phyloP scores from a whole-genome alignment of 1,284 basidiomycete genomes.

The Pascua sp. region DNA sequence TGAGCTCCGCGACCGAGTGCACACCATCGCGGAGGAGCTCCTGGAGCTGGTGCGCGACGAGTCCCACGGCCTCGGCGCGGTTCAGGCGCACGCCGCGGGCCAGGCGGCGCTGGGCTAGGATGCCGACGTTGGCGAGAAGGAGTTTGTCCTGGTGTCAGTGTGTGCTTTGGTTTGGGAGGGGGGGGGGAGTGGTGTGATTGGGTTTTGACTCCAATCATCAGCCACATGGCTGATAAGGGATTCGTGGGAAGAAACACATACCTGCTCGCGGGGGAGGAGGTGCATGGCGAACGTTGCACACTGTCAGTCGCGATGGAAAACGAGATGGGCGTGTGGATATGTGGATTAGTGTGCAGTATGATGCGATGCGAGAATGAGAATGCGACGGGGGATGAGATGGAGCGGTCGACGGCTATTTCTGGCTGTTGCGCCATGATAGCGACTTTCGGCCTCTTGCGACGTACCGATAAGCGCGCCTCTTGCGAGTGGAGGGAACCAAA shows the following conservation, averaged over 20 bases:
- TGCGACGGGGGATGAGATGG: background rate
- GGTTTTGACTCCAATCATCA: background rate
- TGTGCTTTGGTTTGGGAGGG: background rate
- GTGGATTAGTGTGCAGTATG: background rate
- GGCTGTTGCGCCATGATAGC: no score
- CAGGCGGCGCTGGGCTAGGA: constrained; percentile 87
- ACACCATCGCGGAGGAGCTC: constrained; percentile 92
- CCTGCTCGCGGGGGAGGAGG: constrained; percentile 43
- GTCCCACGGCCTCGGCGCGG: constrained; percentile 78
- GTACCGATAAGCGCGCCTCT: no score
- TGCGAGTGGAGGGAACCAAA: no score
- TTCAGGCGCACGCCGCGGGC: constrained; percentile 86
- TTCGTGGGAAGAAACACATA: constrained; percentile 9
- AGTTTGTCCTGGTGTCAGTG: constrained; percentile 48
- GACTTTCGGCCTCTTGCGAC: no score
- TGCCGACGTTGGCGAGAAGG: constrained; percentile 62
- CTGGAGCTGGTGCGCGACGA: constrained; percentile 87
- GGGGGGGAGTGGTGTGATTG: background rate
- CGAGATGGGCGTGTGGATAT: background rate
- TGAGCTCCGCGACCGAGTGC: constrained; percentile 82
- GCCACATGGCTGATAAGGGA: background rate
- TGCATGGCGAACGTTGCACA: constrained; percentile 26
- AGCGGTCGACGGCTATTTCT: background rate
- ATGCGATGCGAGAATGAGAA: background rate
- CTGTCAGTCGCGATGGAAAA: background rate